Conservation (phyloP, 331 rosid species). For the Spiraea crenata region DNA sequence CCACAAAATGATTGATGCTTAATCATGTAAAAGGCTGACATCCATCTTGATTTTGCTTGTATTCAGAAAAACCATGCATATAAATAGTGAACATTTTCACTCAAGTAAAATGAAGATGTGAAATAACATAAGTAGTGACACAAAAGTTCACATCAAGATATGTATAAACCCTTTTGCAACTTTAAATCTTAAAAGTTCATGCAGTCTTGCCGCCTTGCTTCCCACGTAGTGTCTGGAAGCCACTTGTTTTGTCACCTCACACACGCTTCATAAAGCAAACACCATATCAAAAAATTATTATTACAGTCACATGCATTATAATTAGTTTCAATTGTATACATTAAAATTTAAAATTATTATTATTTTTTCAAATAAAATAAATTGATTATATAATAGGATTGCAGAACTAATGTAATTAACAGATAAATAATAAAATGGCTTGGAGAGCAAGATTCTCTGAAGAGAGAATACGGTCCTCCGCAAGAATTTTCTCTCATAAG, state of each 20-base stretch:
- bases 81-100: too few relatives aligned
- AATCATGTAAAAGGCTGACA: neutral
- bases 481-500: constrained; percentile 35
- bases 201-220: constrained; percentile 20
- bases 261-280: constrained; percentile 32
- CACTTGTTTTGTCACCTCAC: constrained; percentile 24
- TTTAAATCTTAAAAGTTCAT: constrained; percentile 14
- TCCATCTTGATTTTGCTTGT: too few relatives aligned
- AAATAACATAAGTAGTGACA: too few relatives aligned
- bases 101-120: too few relatives aligned
- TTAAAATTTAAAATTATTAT: neutral
- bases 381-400: too few relatives aligned
- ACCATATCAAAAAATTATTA: constrained; percentile 19
- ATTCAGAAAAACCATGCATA: too few relatives aligned
- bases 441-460: constrained; percentile 16
- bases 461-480: neutral
- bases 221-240: constrained; percentile 16
- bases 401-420: too few relatives aligned
- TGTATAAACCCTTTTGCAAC: too few relatives aligned
- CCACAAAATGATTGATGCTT: neutral
- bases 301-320: too few relatives aligned
- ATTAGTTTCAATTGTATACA: too few relatives aligned
- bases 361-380: neutral
- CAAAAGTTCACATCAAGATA: too few relatives aligned
- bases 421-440: neutral